Evolutionary conservation across 805 yeast genomes (phyloP).

Genomic region (Ogataea parapolymorpha): DNA sequence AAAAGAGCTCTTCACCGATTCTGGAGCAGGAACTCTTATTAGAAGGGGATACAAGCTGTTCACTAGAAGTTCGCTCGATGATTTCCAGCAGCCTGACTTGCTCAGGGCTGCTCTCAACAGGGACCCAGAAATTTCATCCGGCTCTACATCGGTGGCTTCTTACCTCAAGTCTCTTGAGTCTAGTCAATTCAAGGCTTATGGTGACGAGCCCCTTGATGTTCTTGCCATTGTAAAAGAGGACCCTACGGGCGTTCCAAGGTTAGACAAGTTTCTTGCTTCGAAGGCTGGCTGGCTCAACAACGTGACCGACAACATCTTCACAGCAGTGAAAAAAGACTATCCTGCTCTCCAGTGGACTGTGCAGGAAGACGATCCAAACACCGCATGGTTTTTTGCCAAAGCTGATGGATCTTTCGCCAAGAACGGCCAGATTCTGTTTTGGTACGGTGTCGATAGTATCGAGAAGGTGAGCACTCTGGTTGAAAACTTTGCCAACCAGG

Average conservation of each 20-base stretch:
- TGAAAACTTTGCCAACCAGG: constrained; percentile 43
- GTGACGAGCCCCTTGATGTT: constrained; percentile 95
- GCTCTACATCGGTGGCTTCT: constrained; percentile 71
- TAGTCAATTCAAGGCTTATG: constrained; percentile 67
- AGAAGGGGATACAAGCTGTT: constrained; percentile 93
- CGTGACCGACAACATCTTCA: constrained; percentile 92
- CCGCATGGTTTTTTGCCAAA: constrained; percentile 86
- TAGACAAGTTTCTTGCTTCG: constrained; percentile 84
- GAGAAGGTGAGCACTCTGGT: constrained; percentile 62
- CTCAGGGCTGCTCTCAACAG: constrained; percentile 73
- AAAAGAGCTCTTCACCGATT: constrained; percentile 95
- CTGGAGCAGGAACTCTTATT: constrained; percentile 98
- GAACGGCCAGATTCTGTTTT: constrained; percentile 85
- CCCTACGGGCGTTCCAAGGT: constrained; percentile 49
- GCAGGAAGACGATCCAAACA: constrained; percentile 83
- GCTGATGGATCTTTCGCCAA: constrained; percentile 93
- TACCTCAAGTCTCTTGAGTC: constrained; percentile 72
- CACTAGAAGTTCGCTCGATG: constrained; percentile 64
- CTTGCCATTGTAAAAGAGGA: constrained; percentile 75
- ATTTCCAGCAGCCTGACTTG: constrained; percentile 70
- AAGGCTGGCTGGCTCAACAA: constrained; percentile 96
- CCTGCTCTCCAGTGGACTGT: constrained; percentile 81
- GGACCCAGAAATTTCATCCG: constrained; percentile 71
- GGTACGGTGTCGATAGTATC: constrained; percentile 83
- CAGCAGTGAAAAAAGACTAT: constrained; percentile 72